Percentiles rank a stretch among this genome's conserved stretches.
phyloP scores from a whole-genome alignment of 495 filamentous ascomycete species.

The Pyrenula aspistea region DNA sequence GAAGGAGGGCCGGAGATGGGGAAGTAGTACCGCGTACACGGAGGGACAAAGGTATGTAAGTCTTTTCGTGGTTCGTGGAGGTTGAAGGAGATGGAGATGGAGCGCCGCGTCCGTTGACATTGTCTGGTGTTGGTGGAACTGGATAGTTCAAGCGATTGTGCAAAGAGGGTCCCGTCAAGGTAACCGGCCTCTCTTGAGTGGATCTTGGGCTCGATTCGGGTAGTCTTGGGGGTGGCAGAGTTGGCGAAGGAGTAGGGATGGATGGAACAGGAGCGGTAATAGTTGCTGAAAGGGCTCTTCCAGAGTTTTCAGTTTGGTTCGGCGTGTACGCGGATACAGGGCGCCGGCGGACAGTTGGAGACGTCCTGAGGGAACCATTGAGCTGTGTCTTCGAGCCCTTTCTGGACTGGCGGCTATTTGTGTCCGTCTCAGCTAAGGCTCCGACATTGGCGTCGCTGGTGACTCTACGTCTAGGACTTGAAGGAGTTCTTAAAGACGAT shows the following conservation, averaged over 20 bases:
- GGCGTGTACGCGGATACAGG: not conserved
- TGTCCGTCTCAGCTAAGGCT: not conserved
- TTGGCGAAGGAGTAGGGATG: not conserved
- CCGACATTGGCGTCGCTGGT: not conserved
- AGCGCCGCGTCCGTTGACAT: not conserved
- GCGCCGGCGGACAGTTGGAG: not conserved
- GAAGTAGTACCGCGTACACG: not conserved
- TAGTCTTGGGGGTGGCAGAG: not conserved
- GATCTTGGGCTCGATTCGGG: not conserved
- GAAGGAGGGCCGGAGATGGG: not conserved
- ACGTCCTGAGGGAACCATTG: not conserved
- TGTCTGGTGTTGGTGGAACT: not conserved
- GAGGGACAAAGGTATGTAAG: not conserved
- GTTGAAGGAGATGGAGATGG: not conserved
- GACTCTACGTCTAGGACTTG: not conserved
- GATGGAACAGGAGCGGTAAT: not conserved
- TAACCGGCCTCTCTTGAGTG: not conserved
- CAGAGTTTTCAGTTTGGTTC: not conserved
- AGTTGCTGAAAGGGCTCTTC: not conserved
- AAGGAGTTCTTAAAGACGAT: not conserved
- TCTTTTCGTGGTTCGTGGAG: not conserved
- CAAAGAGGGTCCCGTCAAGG: not conserved
- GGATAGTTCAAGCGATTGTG: constrained; percentile 2
- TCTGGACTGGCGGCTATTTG: not conserved
- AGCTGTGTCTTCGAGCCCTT: not conserved